phyloP scores from a whole-genome alignment of 306 rosid genomes.

The Prunus mume region DNA sequence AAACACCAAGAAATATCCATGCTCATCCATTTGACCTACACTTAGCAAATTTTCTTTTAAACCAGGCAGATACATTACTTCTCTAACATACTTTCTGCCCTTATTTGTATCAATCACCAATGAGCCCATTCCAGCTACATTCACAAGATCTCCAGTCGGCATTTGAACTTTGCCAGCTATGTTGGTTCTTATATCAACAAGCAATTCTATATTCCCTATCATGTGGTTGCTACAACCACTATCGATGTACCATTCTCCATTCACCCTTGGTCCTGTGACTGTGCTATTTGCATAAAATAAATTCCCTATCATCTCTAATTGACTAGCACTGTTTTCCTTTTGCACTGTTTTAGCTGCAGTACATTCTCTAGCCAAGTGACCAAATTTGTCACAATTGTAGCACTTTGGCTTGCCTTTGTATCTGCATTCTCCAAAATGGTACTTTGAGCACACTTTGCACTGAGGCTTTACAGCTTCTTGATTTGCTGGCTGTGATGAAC shows the following conservation, averaged over 20 bases:
- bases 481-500: no score
- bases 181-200: no score
- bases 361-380: no score
- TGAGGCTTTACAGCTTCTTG: no score
- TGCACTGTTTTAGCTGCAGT: no score
- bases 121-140: background rate
- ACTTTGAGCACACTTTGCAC: no score
- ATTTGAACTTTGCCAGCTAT: no score
- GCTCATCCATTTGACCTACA: background rate
- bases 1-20: background rate
- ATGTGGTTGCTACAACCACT: background rate
- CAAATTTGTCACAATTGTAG: no score
- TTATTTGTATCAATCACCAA: background rate
- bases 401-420: no score
- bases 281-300: background rate
- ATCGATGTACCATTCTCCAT: background rate
- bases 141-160: background rate
- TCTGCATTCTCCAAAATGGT: no score
- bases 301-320: background rate
- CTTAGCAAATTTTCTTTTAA: background rate
- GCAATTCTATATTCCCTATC: background rate
- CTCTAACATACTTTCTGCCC: background rate
- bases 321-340: background rate
- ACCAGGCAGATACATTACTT: background rate
- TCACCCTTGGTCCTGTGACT: no score